Evolutionary conservation across 129 eudicot species (phyloP), one percentile per base, ranked within the genome.

Genomic region (Tagetes erecta): DNA sequence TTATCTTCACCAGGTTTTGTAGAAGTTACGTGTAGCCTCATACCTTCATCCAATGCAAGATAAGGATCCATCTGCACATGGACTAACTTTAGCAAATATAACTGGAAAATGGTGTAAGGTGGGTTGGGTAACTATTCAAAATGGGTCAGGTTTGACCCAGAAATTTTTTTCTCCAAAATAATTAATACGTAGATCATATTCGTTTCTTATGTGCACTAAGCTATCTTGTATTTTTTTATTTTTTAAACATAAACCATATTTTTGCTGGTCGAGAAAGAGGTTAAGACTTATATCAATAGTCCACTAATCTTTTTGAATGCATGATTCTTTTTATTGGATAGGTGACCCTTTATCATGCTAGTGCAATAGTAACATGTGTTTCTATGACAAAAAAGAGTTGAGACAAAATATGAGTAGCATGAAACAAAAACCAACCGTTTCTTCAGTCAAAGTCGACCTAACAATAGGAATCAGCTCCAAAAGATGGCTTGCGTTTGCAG

Each of bases 401-500:
- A 60, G 72, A 47, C 42, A 45, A 38, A 44, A 74, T 57, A 66
- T 42, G 40, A 70, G 52, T 75, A 62, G 63, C 8, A 80, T 63
- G 65, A 59, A 55, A 53, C 14, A 46, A 65, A 59, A 56, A 81
- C 81, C 82, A 74, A 91, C 97, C 41, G 86, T 91, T 84, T 86
- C 84, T 80, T 82, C 82, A 6, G 94, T 80, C 80, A 91, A 65
- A 45, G 88, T 80, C 63, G 91, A 87, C 83, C 74, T 86, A 38
- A 91, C 88, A 41, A 80, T 42, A 68, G 86, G 74, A 70, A 87
- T 73, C 68, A 91, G 80, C 81, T 85, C 91, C 13, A 81, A 82
- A 80, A 91, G 82, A 57, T 86, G 79, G 87, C 87, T 84, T 3
- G 94, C 91, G 52, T 76, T 84, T 38, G 94, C 97, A 35, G 87